phyloP scores from a whole-genome alignment of 148 eudicot species.

The Camellia granthamiana region DNA sequence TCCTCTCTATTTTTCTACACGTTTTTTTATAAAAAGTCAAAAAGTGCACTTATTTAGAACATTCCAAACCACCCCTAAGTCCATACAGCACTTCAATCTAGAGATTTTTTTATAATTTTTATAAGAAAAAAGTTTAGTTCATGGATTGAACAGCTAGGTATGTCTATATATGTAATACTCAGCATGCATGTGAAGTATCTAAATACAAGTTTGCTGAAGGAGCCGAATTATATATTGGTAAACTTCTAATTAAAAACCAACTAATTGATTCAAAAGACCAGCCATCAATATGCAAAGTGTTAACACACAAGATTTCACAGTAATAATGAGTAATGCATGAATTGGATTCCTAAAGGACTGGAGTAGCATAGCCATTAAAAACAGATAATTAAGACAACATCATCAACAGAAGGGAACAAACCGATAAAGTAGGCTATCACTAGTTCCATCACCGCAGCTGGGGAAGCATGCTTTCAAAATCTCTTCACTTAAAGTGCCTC shows the following conservation, averaged over 20 bases:
- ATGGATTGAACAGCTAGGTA: not conserved
- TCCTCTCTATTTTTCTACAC: too few relatives aligned
- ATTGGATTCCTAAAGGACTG: not conserved
- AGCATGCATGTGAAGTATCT: not conserved
- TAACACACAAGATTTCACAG: not conserved
- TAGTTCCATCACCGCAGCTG: conserved; percentile 32
- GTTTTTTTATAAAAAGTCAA: too few relatives aligned
- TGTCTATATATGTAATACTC: not conserved
- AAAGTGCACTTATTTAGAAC: too few relatives aligned
- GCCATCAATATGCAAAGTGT: not conserved
- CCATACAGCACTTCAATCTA: not conserved
- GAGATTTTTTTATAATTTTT: not conserved
- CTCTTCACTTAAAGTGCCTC: conserved; percentile 54
- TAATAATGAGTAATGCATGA: not conserved
- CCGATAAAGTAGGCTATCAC: conserved; percentile 68
- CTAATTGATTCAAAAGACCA: not conserved
- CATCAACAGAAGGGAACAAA: conserved; percentile 30
- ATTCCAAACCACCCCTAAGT: too few relatives aligned
- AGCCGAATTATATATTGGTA: not conserved
- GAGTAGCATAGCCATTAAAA: conserved; percentile 8
- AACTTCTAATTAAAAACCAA: not conserved
- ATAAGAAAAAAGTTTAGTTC: not conserved
- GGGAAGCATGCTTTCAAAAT: conserved; percentile 55
- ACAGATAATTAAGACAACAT: not conserved
- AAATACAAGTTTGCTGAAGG: not conserved